These are phyloP conservation scores for Kazachstania taianensis DNA, from an alignment of 805 yeast genomes.

Conservation along the genomic window DNA sequence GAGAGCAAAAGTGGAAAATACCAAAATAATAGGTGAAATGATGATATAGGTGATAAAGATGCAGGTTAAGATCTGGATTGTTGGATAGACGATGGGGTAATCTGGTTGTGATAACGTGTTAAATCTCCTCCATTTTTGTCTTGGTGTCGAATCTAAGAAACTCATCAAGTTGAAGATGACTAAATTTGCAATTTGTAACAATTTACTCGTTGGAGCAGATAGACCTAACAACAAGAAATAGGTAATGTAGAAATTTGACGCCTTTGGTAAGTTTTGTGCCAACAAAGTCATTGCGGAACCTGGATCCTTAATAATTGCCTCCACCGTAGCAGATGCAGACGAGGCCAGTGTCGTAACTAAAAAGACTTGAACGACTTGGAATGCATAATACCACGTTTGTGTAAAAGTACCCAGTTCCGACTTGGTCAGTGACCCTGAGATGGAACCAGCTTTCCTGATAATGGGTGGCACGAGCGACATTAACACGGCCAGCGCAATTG, in stretches of 20 bases:
- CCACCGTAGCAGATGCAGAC: slow-evolving; percentile 65
- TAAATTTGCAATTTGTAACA: slow-evolving; percentile 67
- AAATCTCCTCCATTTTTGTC: slow-evolving; percentile 79
- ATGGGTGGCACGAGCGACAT: slow-evolving; percentile 83
- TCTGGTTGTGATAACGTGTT: slow-evolving; percentile 53
- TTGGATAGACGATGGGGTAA: slow-evolving; percentile 80
- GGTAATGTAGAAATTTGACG: slow-evolving; percentile 82
- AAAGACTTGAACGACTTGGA: slow-evolving; percentile 85
- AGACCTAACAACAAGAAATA: slow-evolving; percentile 78
- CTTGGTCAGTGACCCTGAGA: slow-evolving; percentile 59
- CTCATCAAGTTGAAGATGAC: slow-evolving; percentile 65
- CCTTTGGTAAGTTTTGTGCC: slow-evolving; percentile 71
- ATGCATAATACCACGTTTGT: slow-evolving; percentile 82
- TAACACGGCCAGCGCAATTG: slow-evolving; percentile 66
- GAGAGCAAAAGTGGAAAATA: slow-evolving; percentile 54
- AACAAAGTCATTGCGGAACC: slow-evolving; percentile 60
- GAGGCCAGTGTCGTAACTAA: slow-evolving; percentile 77
- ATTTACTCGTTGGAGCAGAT: slow-evolving; percentile 60
- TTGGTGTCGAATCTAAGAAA: slow-evolving; percentile 75
- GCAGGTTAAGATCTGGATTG: slow-evolving; percentile 61
- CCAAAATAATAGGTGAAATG: slow-evolving; percentile 63
- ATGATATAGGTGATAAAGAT: slow-evolving; percentile 68
- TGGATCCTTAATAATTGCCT: slow-evolving; percentile 60
- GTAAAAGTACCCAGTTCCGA: slow-evolving; percentile 73
- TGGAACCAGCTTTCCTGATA: slow-evolving; percentile 64